A percentile compares a stretch with the other conserved stretches of the same genome.
Evolutionary conservation across 805 yeast species (phyloP).

Genomic region (Candida hispaniensis): DNA sequence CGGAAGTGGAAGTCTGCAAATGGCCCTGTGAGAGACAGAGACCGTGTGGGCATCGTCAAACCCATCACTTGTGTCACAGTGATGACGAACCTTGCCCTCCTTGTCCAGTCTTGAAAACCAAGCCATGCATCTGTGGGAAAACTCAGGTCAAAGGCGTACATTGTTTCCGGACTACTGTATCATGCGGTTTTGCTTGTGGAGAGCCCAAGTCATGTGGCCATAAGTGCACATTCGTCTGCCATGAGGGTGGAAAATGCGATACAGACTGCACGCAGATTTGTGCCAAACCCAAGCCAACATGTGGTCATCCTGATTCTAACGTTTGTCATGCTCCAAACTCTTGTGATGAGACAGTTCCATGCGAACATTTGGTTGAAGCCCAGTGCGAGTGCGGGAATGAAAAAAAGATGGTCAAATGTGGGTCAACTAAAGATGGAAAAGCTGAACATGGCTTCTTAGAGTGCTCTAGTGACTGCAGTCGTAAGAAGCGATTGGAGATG

Average conservation of each 20-base stretch:
- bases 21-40: slow-evolving; percentile 49
- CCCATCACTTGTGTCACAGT: slow-evolving; percentile 65
- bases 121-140: slow-evolving; percentile 54
- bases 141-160: slow-evolving; percentile 46
- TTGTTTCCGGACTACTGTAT: slow-evolving; percentile 57
- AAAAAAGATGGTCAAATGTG: slow-evolving; percentile 43
- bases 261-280: slow-evolving; percentile 55
- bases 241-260: slow-evolving; percentile 48
- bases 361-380: slow-evolving; percentile 38
- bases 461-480: slow-evolving; percentile 65
- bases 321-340: slow-evolving; percentile 51
- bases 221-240: slow-evolving; percentile 52
- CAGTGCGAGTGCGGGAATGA: slow-evolving; percentile 58
- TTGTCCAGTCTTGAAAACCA: slow-evolving; percentile 54
- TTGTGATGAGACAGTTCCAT: slow-evolving; percentile 40
- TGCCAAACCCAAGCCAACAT: slow-evolving; percentile 38
- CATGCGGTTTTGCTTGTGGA: slow-evolving; percentile 61
- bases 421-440: slow-evolving; percentile 33
- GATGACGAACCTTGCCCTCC: slow-evolving; percentile 57
- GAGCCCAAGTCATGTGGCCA: slow-evolving; percentile 37
- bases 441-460: slow-evolving; percentile 34
- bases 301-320: slow-evolving; percentile 58
- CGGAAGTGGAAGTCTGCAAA: slow-evolving; percentile 50
- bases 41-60: slow-evolving; percentile 61
- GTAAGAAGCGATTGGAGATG: slow-evolving; percentile 46